Percentiles rank a stretch among this genome's conserved stretches.
Evolutionary conservation across 495 filamentous ascomycete species (phyloP).

Genomic region (Daldinia concentrica): DNA sequence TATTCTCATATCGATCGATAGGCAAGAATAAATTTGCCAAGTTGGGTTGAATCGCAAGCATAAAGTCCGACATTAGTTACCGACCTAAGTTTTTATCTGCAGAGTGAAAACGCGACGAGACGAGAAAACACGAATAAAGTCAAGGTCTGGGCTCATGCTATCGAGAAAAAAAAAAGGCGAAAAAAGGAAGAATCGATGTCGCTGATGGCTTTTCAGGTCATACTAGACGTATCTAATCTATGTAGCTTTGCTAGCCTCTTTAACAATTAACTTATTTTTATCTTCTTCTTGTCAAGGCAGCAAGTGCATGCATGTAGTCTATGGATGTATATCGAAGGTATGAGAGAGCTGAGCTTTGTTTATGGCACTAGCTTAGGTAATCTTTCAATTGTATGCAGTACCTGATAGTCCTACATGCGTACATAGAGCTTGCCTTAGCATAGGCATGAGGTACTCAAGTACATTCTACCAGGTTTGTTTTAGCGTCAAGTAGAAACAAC

Average conservation of each 20-base stretch:
- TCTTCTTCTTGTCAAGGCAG: not conserved
- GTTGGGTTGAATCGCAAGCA: not conserved
- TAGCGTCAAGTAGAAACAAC: not conserved
- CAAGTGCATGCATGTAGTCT: not conserved
- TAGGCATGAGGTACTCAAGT: not conserved
- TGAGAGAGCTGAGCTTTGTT: constrained; percentile 2
- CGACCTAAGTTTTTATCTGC: not conserved
- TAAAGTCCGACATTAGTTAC: constrained; percentile 13
- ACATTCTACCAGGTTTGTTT: not conserved
- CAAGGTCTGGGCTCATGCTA: not conserved
- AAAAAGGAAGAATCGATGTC: not conserved
- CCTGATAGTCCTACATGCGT: no score
- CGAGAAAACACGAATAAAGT: not conserved
- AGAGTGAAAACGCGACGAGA: not conserved
- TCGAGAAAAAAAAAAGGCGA: not conserved
- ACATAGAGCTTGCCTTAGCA: no score
- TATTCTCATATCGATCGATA: not conserved
- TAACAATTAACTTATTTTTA: not conserved
- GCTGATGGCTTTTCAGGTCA: not conserved
- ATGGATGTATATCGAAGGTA: not conserved
- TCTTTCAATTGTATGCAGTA: no score
- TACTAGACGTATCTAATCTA: not conserved
- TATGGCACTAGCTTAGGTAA: no score
- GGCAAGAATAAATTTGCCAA: not conserved
- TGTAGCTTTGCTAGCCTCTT: not conserved